Evolutionary conservation across 371 early-diverging fungal species (phyloP).

Genomic region (Lichtheimia ramosa): DNA sequence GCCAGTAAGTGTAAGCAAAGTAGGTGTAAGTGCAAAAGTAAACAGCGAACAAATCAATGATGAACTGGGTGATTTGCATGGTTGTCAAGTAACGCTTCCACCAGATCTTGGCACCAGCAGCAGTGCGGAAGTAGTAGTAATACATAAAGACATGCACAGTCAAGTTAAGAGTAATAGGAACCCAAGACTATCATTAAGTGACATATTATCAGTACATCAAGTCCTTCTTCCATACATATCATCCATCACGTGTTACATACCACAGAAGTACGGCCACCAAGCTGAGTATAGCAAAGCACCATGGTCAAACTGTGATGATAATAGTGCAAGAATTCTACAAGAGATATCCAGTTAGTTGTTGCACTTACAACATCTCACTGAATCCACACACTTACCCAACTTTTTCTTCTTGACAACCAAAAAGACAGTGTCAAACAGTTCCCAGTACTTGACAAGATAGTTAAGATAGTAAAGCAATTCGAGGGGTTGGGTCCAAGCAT

Average conservation of each 20-base stretch:
- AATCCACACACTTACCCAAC: slow-evolving; percentile 23
- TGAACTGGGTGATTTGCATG: slow-evolving; percentile 87
- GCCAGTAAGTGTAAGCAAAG: slow-evolving; percentile 71
- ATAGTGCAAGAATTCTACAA: slow-evolving; percentile 81
- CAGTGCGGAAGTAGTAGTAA: slow-evolving; percentile 89
- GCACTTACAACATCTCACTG: not conserved
- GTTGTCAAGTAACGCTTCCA: slow-evolving; percentile 93
- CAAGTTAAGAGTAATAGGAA: slow-evolving; percentile 80
- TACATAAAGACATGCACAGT: slow-evolving; percentile 92
- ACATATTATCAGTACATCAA: slow-evolving; percentile 20
- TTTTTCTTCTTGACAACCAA: slow-evolving; percentile 37
- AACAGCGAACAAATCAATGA: slow-evolving; percentile 78
- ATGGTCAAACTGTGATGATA: slow-evolving; percentile 92
- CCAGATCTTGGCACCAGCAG: slow-evolving; percentile 83
- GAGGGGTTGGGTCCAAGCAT: slow-evolving; percentile 72
- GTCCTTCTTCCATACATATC: slow-evolving; percentile 2
- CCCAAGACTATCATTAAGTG: slow-evolving; percentile 65
- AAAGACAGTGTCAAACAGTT: slow-evolving; percentile 52
- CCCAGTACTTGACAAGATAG: slow-evolving; percentile 85
- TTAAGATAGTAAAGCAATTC: slow-evolving; percentile 81
- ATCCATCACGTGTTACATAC: slow-evolving; percentile 50
- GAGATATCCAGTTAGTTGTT: not conserved
- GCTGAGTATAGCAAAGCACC: slow-evolving; percentile 84
- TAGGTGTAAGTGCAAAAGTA: slow-evolving; percentile 84
- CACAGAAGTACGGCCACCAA: slow-evolving; percentile 80